Percentiles rank a stretch among this genome's conserved stretches.
phyloP scores from a whole-genome alignment of 2,329 filamentous ascomycete genomes.

The Aspergillus versicolor region DNA sequence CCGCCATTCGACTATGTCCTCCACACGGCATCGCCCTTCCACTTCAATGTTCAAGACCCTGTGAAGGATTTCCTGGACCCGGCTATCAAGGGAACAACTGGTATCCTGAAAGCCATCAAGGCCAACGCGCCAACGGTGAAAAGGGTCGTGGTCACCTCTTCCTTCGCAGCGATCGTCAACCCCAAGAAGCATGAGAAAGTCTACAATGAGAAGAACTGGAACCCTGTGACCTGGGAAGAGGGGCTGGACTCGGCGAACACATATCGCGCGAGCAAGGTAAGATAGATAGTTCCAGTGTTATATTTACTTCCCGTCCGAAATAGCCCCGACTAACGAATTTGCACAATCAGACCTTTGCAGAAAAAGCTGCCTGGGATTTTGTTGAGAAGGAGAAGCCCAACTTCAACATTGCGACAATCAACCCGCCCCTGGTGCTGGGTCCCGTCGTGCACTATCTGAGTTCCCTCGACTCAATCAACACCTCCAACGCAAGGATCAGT shows the following conservation, averaged over 20 bases:
- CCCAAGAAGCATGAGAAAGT: slow-evolving; percentile 33
- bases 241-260: slow-evolving; percentile 35
- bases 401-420: slow-evolving; percentile 63
- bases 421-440: slow-evolving; percentile 63
- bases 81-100: slow-evolving; percentile 63
- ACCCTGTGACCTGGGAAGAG: slow-evolving; percentile 45
- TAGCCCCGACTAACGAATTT: not conserved
- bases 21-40: slow-evolving; percentile 73
- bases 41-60: slow-evolving; percentile 68
- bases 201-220: slow-evolving; percentile 44
- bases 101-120: slow-evolving; percentile 62
- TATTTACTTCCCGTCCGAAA: not conserved
- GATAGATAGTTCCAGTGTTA: not conserved
- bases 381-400: slow-evolving; percentile 55
- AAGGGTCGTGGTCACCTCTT: slow-evolving; percentile 69
- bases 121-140: slow-evolving; percentile 65
- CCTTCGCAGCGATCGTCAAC: slow-evolving; percentile 66
- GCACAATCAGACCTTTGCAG: slow-evolving; percentile 53
- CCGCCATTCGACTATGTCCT: slow-evolving; percentile 71
- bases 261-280: slow-evolving; percentile 55
- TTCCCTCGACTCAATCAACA: slow-evolving; percentile 65
- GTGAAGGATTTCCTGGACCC: slow-evolving; percentile 63
- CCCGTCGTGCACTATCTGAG: slow-evolving; percentile 65
- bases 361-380: slow-evolving; percentile 67
- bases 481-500: slow-evolving; percentile 67